Conservation (phyloP, 345 rosid genomes). For the Bruguiera gymnorhiza region DNA sequence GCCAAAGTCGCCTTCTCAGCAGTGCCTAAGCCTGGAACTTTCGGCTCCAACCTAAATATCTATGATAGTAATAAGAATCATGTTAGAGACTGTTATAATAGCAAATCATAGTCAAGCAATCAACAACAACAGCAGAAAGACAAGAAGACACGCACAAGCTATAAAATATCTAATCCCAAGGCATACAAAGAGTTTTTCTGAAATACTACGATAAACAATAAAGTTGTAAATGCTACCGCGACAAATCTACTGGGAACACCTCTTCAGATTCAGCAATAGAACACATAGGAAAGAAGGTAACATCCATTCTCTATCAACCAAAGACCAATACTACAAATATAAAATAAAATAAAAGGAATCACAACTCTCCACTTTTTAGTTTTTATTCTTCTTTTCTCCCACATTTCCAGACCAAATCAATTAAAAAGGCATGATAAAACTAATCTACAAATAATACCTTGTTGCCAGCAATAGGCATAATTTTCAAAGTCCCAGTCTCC, state of each 20-base stretch:
- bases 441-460: slow-evolving; percentile 43
- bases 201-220: too few relatives aligned
- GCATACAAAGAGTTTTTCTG: too few relatives aligned
- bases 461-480: slow-evolving; percentile 70
- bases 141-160: neutral
- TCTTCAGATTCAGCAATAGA: too few relatives aligned
- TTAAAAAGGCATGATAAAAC: neutral
- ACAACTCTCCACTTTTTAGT: neutral
- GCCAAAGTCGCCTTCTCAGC: slow-evolving; percentile 35
- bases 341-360: neutral
- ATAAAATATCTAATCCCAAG: too few relatives aligned
- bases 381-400: neutral
- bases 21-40: slow-evolving; percentile 24
- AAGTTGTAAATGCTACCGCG: too few relatives aligned
- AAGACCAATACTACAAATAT: neutral
- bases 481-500: slow-evolving; percentile 50
- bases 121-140: neutral
- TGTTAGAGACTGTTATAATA: neutral
- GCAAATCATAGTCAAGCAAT: neutral
- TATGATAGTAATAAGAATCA: slow-evolving; percentile 14
- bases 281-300: neutral
- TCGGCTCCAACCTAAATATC: slow-evolving; percentile 81
- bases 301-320: neutral
- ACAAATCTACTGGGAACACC: too few relatives aligned
- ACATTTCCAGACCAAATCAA: neutral